Evolutionary conservation across 2,329 filamentous ascomycete species (phyloP).

Genomic region (Alternaria ventricosa): DNA sequence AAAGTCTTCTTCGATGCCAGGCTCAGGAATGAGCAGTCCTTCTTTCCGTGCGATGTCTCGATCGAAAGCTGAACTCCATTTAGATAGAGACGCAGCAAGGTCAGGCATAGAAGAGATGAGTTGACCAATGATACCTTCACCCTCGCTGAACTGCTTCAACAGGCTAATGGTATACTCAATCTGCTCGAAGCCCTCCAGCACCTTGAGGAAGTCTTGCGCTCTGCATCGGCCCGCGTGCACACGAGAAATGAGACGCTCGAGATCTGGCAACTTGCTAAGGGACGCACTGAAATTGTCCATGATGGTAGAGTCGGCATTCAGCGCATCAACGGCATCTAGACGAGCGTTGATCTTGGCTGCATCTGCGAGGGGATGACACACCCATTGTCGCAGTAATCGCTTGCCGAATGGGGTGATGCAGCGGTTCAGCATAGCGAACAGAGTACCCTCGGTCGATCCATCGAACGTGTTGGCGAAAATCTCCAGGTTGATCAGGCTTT

Average conservation of each 20-base stretch:
- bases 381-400: conserved; percentile 93
- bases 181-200: conserved; percentile 95
- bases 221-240: conserved; percentile 92
- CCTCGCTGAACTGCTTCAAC: conserved; percentile 74
- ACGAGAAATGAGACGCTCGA: conserved; percentile 91
- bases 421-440: conserved; percentile 89
- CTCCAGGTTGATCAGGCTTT: conserved; percentile 97
- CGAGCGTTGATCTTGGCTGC: conserved; percentile 88
- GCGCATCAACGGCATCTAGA: conserved; percentile 89
- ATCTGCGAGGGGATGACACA: conserved; percentile 92
- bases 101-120: conserved; percentile 87
- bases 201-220: conserved; percentile 88
- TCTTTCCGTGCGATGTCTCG: conserved; percentile 77
- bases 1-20: conserved; percentile 89
- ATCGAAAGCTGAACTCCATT: conserved; percentile 94
- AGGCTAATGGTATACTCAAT: conserved; percentile 93
- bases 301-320: conserved; percentile 81
- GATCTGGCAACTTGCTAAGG: conserved; percentile 88
- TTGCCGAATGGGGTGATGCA: conserved; percentile 98
- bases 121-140: conserved; percentile 82
- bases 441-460: conserved; percentile 80
- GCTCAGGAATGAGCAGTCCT: conserved; percentile 82
- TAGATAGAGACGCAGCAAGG: conserved; percentile 73
- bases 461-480: conserved; percentile 93
- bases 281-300: conserved; percentile 89